phyloP scores from a whole-genome alignment of 768 basidiomycete species.

The Lyophyllum decastes region DNA sequence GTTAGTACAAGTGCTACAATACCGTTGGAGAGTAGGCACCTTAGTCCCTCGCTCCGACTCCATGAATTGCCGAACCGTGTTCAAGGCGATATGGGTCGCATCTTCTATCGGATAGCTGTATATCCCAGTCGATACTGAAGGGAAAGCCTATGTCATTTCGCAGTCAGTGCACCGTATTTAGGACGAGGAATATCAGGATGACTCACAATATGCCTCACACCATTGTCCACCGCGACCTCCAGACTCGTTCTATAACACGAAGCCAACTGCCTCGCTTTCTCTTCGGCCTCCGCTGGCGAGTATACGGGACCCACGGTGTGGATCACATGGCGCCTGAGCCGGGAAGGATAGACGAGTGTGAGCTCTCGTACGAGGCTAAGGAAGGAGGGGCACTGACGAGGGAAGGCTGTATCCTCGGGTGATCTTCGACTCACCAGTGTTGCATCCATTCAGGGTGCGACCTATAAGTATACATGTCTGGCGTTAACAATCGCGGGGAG shows the following conservation, averaged over 20 bases:
- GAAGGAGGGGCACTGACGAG: slow-evolving; percentile 50
- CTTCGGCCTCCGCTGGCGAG: slow-evolving; percentile 36
- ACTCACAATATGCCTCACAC: slow-evolving; percentile 66
- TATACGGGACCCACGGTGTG: slow-evolving; percentile 85
- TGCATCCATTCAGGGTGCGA: slow-evolving; percentile 62
- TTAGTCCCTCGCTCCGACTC: slow-evolving; percentile 52
- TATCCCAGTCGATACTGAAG: slow-evolving; percentile 76
- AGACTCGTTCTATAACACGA: slow-evolving; percentile 73
- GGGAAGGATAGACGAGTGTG: neutral
- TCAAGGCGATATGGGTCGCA: slow-evolving; percentile 72
- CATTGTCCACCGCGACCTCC: slow-evolving; percentile 58
- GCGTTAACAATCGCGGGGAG: neutral
- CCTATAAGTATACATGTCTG: slow-evolving; percentile 46
- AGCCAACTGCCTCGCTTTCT: slow-evolving; percentile 53
- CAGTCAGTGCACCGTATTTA: neutral
- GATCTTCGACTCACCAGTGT: slow-evolving; percentile 76
- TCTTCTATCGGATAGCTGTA: slow-evolving; percentile 77
- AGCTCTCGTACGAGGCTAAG: neutral
- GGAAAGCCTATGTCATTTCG: slow-evolving; percentile 60
- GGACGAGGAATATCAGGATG: neutral
- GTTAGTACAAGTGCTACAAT: neutral
- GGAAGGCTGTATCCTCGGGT: slow-evolving; percentile 78
- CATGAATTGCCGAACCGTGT: slow-evolving; percentile 54
- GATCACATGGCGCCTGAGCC: slow-evolving; percentile 59
- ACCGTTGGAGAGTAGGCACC: slow-evolving; percentile 27